phyloP scores from a whole-genome alignment of 495 filamentous ascomycete species.

The Penicillium turbatum region DNA sequence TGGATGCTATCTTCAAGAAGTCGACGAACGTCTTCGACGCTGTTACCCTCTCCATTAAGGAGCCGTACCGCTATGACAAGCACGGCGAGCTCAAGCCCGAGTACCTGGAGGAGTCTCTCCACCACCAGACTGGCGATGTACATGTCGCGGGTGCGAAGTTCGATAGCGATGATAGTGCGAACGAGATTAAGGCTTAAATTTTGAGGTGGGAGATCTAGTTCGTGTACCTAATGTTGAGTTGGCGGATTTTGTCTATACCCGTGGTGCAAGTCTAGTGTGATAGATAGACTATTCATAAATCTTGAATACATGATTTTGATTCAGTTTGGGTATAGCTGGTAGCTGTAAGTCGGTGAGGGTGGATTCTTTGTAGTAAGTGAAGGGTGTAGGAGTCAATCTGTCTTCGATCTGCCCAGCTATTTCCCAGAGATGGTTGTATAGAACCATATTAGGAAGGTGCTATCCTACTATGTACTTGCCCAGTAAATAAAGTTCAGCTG shows the following conservation, averaged over 20 bases:
- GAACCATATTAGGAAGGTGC: too few species aligned
- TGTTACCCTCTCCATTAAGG: slow-evolving; percentile 53
- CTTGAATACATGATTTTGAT: neutral
- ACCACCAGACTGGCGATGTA: slow-evolving; percentile 2
- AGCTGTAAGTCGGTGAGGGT: too few species aligned
- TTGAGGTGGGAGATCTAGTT: neutral
- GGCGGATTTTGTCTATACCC: neutral
- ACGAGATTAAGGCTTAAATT: neutral
- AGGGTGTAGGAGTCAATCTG: too few species aligned
- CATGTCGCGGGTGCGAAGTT: slow-evolving; percentile 21
- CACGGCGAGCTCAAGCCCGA: slow-evolving; percentile 53
- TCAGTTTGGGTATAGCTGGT: neutral
- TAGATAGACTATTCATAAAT: neutral
- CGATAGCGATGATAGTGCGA: slow-evolving; percentile 35
- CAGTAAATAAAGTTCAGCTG: too few species aligned
- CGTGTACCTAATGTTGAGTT: neutral
- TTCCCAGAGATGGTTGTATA: too few species aligned
- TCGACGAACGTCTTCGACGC: slow-evolving; percentile 48
- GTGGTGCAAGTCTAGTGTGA: neutral
- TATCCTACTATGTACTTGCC: too few species aligned
- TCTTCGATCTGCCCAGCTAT: too few species aligned
- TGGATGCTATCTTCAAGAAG: slow-evolving; percentile 70
- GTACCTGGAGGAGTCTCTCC: slow-evolving; percentile 26
- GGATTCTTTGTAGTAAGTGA: too few species aligned
- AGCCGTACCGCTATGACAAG: slow-evolving; percentile 64